Evolutionary conservation across 2,329 filamentous ascomycete genomes (phyloP).

Genomic region (Ophiostoma montium): DNA sequence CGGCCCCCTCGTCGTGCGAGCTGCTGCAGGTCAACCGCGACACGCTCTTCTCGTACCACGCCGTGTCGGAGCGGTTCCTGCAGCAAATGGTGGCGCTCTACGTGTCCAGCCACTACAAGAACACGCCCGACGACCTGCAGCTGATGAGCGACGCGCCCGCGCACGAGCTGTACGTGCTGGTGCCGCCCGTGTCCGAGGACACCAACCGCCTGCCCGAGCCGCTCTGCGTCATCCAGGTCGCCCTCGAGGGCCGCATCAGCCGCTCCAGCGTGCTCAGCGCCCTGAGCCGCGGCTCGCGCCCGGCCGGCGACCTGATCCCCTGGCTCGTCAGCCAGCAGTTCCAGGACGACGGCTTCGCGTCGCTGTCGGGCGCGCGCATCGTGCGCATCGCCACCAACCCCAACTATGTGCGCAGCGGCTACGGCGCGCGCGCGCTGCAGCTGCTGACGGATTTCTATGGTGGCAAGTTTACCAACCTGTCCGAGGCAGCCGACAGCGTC

Average conservation of each 20-base stretch:
- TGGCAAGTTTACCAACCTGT: conserved; percentile 74
- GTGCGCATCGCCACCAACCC: conserved; percentile 95
- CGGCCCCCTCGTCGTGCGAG: conserved; percentile 83
- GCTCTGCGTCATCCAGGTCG: conserved; percentile 85
- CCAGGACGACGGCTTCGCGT: conserved; percentile 92
- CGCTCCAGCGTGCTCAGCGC: conserved; percentile 82
- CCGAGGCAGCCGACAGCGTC: conserved; percentile 48
- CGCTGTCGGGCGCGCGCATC: conserved; percentile 78
- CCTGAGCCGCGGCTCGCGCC: conserved; percentile 75
- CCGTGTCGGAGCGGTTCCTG: conserved; percentile 89
- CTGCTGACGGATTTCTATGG: conserved; percentile 88
- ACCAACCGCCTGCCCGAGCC: conserved; percentile 76
- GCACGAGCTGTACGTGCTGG: conserved; percentile 89
- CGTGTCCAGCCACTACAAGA: conserved; percentile 95
- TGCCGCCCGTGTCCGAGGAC: conserved; percentile 68
- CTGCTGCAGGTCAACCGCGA: conserved; percentile 90
- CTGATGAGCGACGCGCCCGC: conserved; percentile 96
- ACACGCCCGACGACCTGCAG: conserved; percentile 94
- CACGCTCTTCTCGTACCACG: conserved; percentile 95
- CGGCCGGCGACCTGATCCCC: conserved; percentile 85
- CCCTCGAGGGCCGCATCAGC: conserved; percentile 90
- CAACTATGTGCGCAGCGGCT: conserved; percentile 84
- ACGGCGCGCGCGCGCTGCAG: conserved; percentile 76
- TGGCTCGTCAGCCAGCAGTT: conserved; percentile 98
- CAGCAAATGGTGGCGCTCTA: conserved; percentile 98